Percentiles rank a stretch among this genome's conserved stretches.
Evolutionary conservation across 2,329 filamentous ascomycete species (phyloP).

Genomic region (Aspergillus novoparasiticus): DNA sequence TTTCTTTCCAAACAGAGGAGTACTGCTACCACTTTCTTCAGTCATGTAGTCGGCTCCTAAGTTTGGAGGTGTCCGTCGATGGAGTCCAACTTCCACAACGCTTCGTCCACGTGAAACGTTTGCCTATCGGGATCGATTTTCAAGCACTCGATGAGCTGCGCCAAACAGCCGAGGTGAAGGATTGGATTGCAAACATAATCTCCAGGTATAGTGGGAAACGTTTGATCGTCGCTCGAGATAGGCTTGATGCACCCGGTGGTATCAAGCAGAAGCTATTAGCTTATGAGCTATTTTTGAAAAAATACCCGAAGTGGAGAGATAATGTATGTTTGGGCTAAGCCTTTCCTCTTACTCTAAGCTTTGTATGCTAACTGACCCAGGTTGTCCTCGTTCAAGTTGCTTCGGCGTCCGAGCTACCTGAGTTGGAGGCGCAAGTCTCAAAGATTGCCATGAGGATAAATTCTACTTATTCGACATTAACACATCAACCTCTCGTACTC

Average conservation of each 20-base stretch:
- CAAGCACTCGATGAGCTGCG: conserved; percentile 69
- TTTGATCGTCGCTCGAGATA: conserved; percentile 89
- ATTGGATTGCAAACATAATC: conserved; percentile 76
- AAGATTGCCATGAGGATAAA: conserved; percentile 95
- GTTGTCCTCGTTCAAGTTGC: conserved; percentile 92
- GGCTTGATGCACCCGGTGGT: conserved; percentile 87
- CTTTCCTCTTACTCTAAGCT: conserved; percentile 6
- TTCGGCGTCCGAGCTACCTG: conserved; percentile 78
- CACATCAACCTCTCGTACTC: conserved; percentile 88
- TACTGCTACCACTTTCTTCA: conserved; percentile 92
- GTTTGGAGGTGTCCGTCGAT: conserved; percentile 79
- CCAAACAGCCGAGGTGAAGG: conserved; percentile 68
- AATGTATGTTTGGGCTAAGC: conserved; percentile 45
- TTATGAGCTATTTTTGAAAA: conserved; percentile 88
- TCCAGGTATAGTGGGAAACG: conserved; percentile 83
- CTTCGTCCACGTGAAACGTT: conserved; percentile 79
- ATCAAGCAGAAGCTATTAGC: conserved; percentile 90
- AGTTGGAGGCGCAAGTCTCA: conserved; percentile 81
- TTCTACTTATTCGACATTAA: conserved; percentile 81
- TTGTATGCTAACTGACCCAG: conserved; percentile 34
- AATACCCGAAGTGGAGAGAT: conserved; percentile 83
- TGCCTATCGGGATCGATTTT: conserved; percentile 86
- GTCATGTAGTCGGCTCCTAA: conserved; percentile 85
- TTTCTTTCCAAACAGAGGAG: conserved; percentile 91
- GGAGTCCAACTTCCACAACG: conserved; percentile 86